Base-by-base conservation (phyloP, 202 grass and related monocot genomes). In the Zoysia matrella region DNA sequence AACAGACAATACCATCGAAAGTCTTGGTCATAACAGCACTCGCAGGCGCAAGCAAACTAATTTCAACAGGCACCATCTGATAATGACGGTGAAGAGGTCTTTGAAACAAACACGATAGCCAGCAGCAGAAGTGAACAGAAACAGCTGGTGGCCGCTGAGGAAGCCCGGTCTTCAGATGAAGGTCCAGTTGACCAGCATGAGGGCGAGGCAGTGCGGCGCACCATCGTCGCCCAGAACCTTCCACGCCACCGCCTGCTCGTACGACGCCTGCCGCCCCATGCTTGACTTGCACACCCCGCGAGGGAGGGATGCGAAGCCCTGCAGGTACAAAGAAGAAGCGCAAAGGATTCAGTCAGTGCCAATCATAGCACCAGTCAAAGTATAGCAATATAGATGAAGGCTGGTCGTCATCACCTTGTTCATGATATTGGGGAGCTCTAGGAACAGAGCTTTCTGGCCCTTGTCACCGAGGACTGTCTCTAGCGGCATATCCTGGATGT, bases 161-260 rank as follows among this genome's bases (percentile, higher is more conserved):
- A 30, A 6, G 61, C 14, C 6, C 0, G 5, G 1, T 95, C 80
- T 94, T 98, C 83, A 99, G 60, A 96, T 88, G 74, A 99, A 99
- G 50, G 91, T 90, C 96, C 96, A 99, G 71, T 92, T 96, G 54
- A 88, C 74, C 5, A 99, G 89, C 93, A 99, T 94, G 93, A 99
- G 88, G 42, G 91, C 96, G 0, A 99, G 93, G 83, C 96, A 95
- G 72, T 99, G 93, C 0, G 89, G 85, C 0, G 58, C 55, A 10
- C 91, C 89, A 2, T 96, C 93, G 1, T 99, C 93, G 0, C 80
- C 80, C 22, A 99, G 65, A 43, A 99, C 96, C 77, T 99, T 99
- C 96, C 96, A 99, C 0, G 83, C 89, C 67, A 90, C 85, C 0
- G 83, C 91, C 61, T 93, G 89, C 64, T 94, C 89, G 4, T 99